Base-by-base conservation (phyloP, 495 filamentous ascomycete genomes). In the Penicillium verhagenii region DNA sequence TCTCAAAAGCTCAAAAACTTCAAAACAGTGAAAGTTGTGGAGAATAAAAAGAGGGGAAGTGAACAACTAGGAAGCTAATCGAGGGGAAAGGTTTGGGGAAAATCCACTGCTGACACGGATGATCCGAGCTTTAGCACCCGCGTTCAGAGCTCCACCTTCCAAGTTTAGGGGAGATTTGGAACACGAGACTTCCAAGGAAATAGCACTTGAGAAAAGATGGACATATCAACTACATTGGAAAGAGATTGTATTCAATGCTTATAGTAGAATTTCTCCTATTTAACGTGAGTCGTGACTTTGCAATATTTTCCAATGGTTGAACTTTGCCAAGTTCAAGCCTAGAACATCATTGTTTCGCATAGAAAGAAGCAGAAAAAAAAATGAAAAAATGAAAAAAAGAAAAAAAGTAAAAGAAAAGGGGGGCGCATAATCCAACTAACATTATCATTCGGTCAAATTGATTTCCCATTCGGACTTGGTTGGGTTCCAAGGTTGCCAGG, bases 91-190 rank as follows among this genome's bases (percentile, higher is more conserved):
- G 37, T n/a, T 35, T 13, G 39, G 38, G 50, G 26, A 46, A 21
- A 53, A 47, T 47, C 43, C 52, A 47, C 24, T 45, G 38, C 18
- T 42, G 38, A 42, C 18, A 42, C 42, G 52, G 52, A 39, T 54
- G 43, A 54, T 54, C 52, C 52, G 52, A 50, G 47, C 47, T 50
- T 31, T 33, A 19, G 24, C 28, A 31, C 28, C 28, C 26, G 16
- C 28, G 45, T 46, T 46, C 21, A 42, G 38, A 19, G 16, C 38
- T 21, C 38, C 38, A 42, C 38, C n/a, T 39, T 39, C 18, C 18
- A 39, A 16, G 37, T 6, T 39, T 39, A 16, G 7, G 13, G 37
- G 6, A 19, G 18, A 6, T 31, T 39, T 39, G 37, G 9, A 31
- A 31, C 38, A 42, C 16, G 16, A 42, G 38, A 19, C 38, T 42